Evolutionary conservation across 768 basidiomycete species (phyloP).

Genomic region (Mycena pura): DNA sequence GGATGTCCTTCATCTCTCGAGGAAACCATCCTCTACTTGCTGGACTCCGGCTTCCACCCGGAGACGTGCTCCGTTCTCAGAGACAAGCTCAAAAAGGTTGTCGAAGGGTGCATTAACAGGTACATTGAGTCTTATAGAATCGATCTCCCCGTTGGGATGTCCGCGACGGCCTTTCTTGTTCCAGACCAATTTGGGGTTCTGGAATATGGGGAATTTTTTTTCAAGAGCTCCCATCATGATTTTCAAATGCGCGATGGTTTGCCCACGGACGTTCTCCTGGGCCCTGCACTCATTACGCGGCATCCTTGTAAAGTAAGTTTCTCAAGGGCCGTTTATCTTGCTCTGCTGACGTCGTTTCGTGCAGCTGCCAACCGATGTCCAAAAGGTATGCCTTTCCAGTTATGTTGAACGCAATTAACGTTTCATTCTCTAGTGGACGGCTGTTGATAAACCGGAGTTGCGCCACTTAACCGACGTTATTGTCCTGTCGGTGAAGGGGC

Average conservation of each 20-base stretch:
- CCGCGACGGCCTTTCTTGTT: conserved; percentile 65
- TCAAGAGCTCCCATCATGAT: conserved; percentile 40
- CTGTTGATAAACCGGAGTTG: conserved; percentile 47
- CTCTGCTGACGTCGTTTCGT: neutral
- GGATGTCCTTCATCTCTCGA: conserved; percentile 68
- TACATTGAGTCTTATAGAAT: conserved; percentile 53
- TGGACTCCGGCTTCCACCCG: conserved; percentile 68
- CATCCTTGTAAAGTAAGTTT: conserved; percentile 48
- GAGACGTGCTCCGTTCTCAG: conserved; percentile 53
- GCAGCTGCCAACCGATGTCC: conserved; percentile 50
- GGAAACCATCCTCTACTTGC: conserved; percentile 63
- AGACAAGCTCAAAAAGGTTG: conserved; percentile 59
- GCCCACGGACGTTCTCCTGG: conserved; percentile 43
- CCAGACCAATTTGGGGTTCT: conserved; percentile 53
- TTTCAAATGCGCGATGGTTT: conserved; percentile 40
- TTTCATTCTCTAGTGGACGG: conserved; percentile 41
- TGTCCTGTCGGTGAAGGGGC: conserved; percentile 37
- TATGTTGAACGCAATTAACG: neutral
- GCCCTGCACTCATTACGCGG: conserved; percentile 51
- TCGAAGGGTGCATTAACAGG: conserved; percentile 50
- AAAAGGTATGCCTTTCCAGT: conserved; percentile 41
- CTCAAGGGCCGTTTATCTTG: neutral
- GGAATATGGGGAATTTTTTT: conserved; percentile 46
- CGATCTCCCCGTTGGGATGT: conserved; percentile 55
- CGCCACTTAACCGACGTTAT: conserved; percentile 49